Base-by-base conservation (phyloP, 192 early-diverging fungal species). In the Coemansia sp. region DNA sequence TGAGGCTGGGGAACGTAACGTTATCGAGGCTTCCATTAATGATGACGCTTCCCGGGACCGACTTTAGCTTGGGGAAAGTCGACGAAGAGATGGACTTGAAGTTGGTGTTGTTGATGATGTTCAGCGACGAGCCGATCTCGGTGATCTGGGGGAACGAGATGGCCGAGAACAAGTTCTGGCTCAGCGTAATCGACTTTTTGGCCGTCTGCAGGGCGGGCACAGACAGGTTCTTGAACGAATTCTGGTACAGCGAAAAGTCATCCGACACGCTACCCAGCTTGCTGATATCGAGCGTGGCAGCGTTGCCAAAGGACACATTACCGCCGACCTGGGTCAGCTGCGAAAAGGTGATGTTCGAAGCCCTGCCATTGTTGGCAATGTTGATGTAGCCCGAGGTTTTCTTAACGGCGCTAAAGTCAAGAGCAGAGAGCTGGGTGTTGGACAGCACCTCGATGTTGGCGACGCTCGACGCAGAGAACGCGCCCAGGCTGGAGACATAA, bases 101-200 rank as follows among this genome's bases (percentile, higher is more conserved):
- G n/a, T 86, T 72, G 18, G 87, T 87, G 70, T 92, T 92, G 80
- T 90, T 90, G 59, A 76, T 83, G 24, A 92, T 85, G 57, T 86
- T 74, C 47, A 91, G 76, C 40, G 90, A 89, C 34, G 90, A 88
- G 13, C 89, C 91, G 29, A 92, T 76, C 13, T 71, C 76, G 8
- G 75, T 76, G 31, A 92, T 63, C 59, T 77, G 73, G 22, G 87
- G 75, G 63, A 91, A 86, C n/a, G 87, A 76, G 49, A 92, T 71
- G n/a, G 85, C 77, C 71, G 59, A 71, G 44, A 92, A 77, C 27
- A 84, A 36, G 78, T 91, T 92, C 72, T 80, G 80, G 60, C 80
- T 83, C 10, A 91, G 78, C 0, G 87, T 89, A 10, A 91, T 66
- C 8, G 89, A 86, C 68, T 86, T 86, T 54, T 81, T 71, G n/a